Percentiles rank a stretch among this genome's conserved stretches.
phyloP scores from a whole-genome alignment of 345 rosid species.

The Physaria fendleri region DNA sequence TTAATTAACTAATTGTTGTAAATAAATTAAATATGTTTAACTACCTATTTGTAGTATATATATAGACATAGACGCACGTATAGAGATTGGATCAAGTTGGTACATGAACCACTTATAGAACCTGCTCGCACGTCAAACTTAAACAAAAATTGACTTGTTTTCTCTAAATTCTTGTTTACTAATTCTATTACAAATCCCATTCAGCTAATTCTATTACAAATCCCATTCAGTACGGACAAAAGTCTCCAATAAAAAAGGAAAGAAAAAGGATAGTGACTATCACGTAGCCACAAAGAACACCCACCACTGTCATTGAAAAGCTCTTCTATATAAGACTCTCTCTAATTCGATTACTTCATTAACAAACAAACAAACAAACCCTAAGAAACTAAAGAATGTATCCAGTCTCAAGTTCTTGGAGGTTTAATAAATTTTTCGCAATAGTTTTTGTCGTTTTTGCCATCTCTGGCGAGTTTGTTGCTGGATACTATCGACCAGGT shows the following conservation, averaged over 20 bases:
- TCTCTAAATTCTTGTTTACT: background rate
- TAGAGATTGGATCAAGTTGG: constrained; percentile 21
- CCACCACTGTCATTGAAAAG: constrained; percentile 1
- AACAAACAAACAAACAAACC: constrained; percentile 3
- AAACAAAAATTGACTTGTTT: constrained; percentile 26
- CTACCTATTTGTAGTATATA: background rate
- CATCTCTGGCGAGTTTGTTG: constrained; percentile 15
- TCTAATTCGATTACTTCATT: constrained; percentile 14
- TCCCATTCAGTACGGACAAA: constrained; percentile 23
- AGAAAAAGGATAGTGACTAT: constrained; percentile 7
- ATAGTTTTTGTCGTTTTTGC: constrained; percentile 17
- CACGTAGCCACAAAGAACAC: constrained; percentile 20
- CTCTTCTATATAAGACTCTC: constrained; percentile 17
- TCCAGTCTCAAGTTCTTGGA: constrained; percentile 32
- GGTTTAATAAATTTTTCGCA: constrained; percentile 30
- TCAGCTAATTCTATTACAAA: constrained; percentile 21
- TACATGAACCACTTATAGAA: constrained; percentile 6
- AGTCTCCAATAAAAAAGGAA: constrained; percentile 8
- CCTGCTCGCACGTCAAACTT: constrained; percentile 28
- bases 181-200: background rate
- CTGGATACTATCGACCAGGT: constrained; percentile 39
- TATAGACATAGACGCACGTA: constrained; percentile 27
- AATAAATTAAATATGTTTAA: background rate
- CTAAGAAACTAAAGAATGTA: constrained; percentile 16
- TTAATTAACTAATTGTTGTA: background rate